Percentiles rank a stretch among this genome's conserved stretches.
Evolutionary conservation across 768 basidiomycete species (phyloP).

Genomic region (Phlebiopsis gigantea): DNA sequence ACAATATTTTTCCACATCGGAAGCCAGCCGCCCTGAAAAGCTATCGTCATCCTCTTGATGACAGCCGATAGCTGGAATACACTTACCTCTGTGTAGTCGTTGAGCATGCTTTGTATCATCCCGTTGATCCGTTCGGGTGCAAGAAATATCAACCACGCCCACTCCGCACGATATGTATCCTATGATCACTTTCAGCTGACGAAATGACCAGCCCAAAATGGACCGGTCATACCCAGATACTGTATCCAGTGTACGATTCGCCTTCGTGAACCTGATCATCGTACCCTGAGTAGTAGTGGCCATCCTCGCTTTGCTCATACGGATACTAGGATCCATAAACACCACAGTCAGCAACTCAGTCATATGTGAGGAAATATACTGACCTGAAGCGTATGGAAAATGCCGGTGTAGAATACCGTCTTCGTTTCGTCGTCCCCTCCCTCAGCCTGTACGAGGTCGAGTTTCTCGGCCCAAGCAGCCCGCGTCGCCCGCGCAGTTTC

Average conservation of each 20-base stretch:
- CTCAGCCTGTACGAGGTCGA: constrained; percentile 31
- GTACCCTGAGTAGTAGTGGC: constrained; percentile 73
- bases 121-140: constrained; percentile 72
- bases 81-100: constrained; percentile 63
- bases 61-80: neutral
- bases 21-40: constrained; percentile 63
- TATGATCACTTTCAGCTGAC: constrained; percentile 22
- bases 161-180: constrained; percentile 77
- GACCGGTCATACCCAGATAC: constrained; percentile 55
- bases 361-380: neutral
- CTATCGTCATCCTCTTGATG: neutral
- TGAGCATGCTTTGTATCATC: constrained; percentile 77
- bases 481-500: constrained; percentile 32
- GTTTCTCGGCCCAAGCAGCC: constrained; percentile 35
- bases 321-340: no score
- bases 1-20: constrained; percentile 91
- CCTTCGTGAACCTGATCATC: constrained; percentile 59
- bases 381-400: constrained; percentile 61
- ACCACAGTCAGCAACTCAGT: no score
- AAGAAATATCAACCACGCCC: constrained; percentile 74
- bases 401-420: constrained; percentile 49
- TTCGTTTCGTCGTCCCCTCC: constrained; percentile 29
- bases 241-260: constrained; percentile 75
- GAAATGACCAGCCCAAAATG: neutral
- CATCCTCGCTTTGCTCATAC: constrained; percentile 65